phyloP scores from a whole-genome alignment of 2,329 filamentous ascomycete species.

The Fusarium sp. region DNA sequence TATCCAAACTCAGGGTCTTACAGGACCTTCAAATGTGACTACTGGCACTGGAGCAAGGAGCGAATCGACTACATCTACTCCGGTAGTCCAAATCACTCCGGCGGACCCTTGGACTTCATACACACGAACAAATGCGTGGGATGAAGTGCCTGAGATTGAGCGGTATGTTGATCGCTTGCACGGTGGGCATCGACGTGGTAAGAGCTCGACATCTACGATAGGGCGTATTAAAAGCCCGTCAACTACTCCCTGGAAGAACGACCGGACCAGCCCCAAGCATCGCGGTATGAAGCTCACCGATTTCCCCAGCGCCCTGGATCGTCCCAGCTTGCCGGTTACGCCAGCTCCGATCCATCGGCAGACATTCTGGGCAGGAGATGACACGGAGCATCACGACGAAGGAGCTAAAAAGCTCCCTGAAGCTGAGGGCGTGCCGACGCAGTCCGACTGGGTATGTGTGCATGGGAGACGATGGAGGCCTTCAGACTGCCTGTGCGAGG shows the following conservation, averaged over 20 bases:
- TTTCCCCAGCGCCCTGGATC: slow-evolving; percentile 84
- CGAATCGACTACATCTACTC: slow-evolving; percentile 61
- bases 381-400: slow-evolving; percentile 57
- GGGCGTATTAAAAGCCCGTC: slow-evolving; percentile 36
- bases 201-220: slow-evolving; percentile 46
- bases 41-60: slow-evolving; percentile 46
- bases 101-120: slow-evolving; percentile 78
- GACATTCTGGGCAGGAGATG: slow-evolving; percentile 71
- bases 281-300: slow-evolving; percentile 78
- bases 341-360: slow-evolving; percentile 80
- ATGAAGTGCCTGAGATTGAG: slow-evolving; percentile 88
- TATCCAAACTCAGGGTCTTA: slow-evolving; percentile 34
- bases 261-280: slow-evolving; percentile 19
- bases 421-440: slow-evolving; percentile 85
- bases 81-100: slow-evolving; percentile 58
- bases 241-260: slow-evolving; percentile 21
- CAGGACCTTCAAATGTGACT: slow-evolving; percentile 52
- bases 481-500: slow-evolving; percentile 65
- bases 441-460: slow-evolving; percentile 94
- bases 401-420: slow-evolving; percentile 71
- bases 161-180: slow-evolving; percentile 84
- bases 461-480: slow-evolving; percentile 62
- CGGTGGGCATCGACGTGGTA: slow-evolving; percentile 66
- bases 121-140: slow-evolving; percentile 88
- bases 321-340: slow-evolving; percentile 90